Base-by-base conservation (phyloP, 345 rosid species). In the Pelargonium nanum region DNA sequence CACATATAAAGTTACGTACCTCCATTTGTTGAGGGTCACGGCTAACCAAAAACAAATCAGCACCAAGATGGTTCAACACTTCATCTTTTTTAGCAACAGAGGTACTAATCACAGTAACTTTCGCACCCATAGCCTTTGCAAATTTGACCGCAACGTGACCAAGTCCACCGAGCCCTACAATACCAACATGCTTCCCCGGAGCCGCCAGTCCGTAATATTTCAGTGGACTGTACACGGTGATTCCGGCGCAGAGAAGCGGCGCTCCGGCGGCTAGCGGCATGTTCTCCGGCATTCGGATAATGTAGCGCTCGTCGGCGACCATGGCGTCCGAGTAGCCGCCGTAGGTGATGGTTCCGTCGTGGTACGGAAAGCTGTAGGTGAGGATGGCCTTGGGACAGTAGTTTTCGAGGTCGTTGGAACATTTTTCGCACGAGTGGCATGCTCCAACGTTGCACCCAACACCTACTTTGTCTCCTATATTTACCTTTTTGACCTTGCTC, bases 391-490 rank as follows among this genome's bases (percentile, higher is more conserved):
- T 12, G 48, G 48, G 5, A 12, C 48, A 40, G 48, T 40, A 40
- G 48, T 40, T 40, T 40, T 40, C 48, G 48, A 40, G 48, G 48
- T 40, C 15, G 48, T 40, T 40, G 48, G 17, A 40, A 10, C 48
- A 40, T 40, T 17, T 15, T 15, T 40, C 48, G 48, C 48, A 40
- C 16, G 48, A 40, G 16, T 40, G 48, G 16, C 48, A 40, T 40
- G 48, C 48, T 40, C 48, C 48, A 2, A 40, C 48, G 48, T 40
- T 40, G 48, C 48, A 40, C 48, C 48, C 48, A 2, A 40, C 48
- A 2, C 48, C 86, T 0, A 82, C 70, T 71, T 58, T 83, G 59
- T 85, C 88, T 55, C 88, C 86, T 21, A 70, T 61, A 44, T 64
- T 75, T 59, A 78, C 70, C 17, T 77, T 85, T 15, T 61, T 60